Conservation (phyloP, 768 basidiomycete species). For the Agrocybe chaxingu region DNA sequence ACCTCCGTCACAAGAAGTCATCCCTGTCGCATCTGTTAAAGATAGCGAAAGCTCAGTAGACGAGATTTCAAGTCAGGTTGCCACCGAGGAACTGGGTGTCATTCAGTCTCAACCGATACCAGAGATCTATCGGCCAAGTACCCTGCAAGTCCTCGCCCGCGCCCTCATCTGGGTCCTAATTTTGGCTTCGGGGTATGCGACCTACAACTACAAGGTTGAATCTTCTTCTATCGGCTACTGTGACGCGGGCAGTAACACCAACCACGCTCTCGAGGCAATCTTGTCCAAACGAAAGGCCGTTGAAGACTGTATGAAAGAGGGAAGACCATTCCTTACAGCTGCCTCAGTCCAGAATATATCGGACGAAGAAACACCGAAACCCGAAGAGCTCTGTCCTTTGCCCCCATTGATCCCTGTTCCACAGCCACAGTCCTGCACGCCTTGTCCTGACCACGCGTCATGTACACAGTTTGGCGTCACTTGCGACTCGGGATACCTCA, state of each 20-base stretch:
- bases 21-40: background rate
- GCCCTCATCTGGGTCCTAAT: conserved; percentile 37
- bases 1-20: background rate
- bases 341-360: conserved; percentile 30
- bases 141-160: conserved; percentile 32
- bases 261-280: conserved; percentile 47
- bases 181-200: conserved; percentile 27
- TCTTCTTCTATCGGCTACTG: conserved; percentile 78
- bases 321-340: conserved; percentile 23
- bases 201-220: conserved; percentile 58
- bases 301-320: conserved; percentile 54
- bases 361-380: conserved; percentile 23
- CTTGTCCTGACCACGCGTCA: conserved; percentile 67
- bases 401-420: conserved; percentile 52
- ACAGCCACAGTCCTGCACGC: conserved; percentile 63
- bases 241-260: conserved; percentile 60
- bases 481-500: conserved; percentile 68
- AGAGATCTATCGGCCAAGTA: conserved; percentile 7
- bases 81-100: conserved; percentile 30
- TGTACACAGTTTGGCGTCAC: conserved; percentile 55
- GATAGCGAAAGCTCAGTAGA: conserved; percentile 14
- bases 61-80: conserved; percentile 31
- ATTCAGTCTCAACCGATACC: conserved; percentile 4
- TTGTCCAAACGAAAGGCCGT: conserved; percentile 42
- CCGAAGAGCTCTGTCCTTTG: conserved; percentile 48